Conservation (phyloP, 2,329 filamentous ascomycete species). For the Calonectria honghensis region DNA sequence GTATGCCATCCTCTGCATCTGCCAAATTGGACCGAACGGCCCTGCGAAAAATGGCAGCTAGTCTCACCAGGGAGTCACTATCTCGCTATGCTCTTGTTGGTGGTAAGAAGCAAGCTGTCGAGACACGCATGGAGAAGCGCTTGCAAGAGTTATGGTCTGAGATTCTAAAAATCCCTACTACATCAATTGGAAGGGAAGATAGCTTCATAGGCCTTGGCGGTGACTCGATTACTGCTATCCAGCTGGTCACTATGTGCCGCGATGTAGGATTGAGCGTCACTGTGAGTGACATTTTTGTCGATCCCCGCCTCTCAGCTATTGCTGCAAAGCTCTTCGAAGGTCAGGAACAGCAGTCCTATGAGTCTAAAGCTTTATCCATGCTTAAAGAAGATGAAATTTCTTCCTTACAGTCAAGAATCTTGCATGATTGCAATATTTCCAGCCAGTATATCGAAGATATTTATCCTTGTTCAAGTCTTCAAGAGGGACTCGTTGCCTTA, state of each 20-base stretch:
- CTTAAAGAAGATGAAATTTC: not conserved
- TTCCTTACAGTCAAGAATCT: not conserved
- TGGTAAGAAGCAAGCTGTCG: not conserved
- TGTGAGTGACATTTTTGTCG: conserved; percentile 65
- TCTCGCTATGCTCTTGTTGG: conserved; percentile 6
- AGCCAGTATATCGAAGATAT: conserved; percentile 53
- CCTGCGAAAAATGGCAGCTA: not conserved
- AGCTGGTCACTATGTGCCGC: conserved; percentile 66
- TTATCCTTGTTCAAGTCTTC: conserved; percentile 23
- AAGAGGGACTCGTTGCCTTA: conserved; percentile 26
- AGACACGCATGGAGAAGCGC: not conserved
- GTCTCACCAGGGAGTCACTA: not conserved
- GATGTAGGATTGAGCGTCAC: conserved; percentile 62
- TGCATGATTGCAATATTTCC: not conserved
- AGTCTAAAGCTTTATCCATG: not conserved
- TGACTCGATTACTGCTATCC: conserved; percentile 68
- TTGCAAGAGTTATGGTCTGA: conserved; percentile 2
- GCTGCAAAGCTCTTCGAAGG: conserved; percentile 45
- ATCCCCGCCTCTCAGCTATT: conserved; percentile 16
- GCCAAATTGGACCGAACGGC: not conserved
- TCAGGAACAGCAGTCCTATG: not conserved
- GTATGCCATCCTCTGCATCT: not conserved
- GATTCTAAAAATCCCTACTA: not conserved
- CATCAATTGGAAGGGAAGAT: conserved; percentile 1
- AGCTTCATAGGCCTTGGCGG: conserved; percentile 58